phyloP scores from a whole-genome alignment of 306 rosid species.

The Castanea mollissima region DNA sequence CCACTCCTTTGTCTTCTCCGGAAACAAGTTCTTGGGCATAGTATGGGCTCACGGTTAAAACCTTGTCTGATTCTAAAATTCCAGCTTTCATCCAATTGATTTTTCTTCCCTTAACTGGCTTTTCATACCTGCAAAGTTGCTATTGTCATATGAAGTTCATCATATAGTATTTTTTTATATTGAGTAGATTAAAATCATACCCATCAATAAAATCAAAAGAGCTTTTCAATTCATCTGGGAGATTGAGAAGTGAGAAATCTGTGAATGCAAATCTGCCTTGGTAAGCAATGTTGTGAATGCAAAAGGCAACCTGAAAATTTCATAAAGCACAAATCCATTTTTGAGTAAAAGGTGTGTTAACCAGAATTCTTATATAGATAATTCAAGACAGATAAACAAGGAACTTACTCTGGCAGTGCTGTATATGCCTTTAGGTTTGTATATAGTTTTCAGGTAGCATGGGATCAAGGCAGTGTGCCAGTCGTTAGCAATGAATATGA shows the following conservation, averaged over 20 bases:
- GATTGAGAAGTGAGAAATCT: constrained; percentile 58
- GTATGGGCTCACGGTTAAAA: constrained; percentile 76
- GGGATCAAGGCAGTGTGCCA: constrained; percentile 82
- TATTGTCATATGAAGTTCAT: background rate
- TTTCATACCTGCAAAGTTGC: constrained; percentile 46
- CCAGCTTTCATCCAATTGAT: constrained; percentile 82
- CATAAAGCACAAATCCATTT: constrained; percentile 12
- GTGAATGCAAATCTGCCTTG: constrained; percentile 70
- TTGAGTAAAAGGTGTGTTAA: constrained; percentile 2
- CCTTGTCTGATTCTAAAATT: constrained; percentile 52
- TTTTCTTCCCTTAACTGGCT: constrained; percentile 70
- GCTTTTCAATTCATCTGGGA: constrained; percentile 56
- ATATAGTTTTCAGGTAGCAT: constrained; percentile 62
- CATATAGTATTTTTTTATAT: background rate
- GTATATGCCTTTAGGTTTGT: constrained; percentile 54
- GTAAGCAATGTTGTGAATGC: constrained; percentile 87
- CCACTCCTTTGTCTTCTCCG: constrained; percentile 60
- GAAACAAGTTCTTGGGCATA: constrained; percentile 70
- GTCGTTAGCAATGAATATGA: constrained; percentile 70
- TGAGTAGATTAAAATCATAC: constrained; percentile 33
- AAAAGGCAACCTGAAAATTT: constrained; percentile 53
- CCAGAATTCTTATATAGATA: constrained; percentile 11
- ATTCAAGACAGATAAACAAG: background rate
- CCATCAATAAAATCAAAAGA: constrained; percentile 85
- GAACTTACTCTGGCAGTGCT: constrained; percentile 55